Conservation (phyloP, 2,329 filamentous ascomycete genomes). For the Blumeriella jaapii region DNA sequence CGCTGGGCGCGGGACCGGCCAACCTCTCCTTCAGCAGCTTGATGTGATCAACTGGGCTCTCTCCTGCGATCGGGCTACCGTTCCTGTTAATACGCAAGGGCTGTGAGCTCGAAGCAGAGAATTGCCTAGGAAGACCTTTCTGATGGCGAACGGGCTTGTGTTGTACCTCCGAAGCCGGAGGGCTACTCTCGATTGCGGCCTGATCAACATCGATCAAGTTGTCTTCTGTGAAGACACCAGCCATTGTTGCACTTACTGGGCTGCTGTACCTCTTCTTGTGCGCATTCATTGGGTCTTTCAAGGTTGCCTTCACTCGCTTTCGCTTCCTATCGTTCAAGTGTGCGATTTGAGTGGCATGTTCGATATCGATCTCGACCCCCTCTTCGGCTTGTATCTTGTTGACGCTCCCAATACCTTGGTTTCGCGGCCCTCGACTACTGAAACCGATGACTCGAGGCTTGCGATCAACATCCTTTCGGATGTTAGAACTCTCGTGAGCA, state of each 20-base stretch:
- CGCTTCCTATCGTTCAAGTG: neutral
- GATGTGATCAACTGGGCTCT: slow-evolving; percentile 12
- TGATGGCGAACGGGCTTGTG: neutral
- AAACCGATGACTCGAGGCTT: slow-evolving; percentile 19
- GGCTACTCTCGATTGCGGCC: neutral
- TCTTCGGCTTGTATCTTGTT: neutral
- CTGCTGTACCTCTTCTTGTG: slow-evolving; percentile 3
- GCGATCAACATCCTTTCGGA: slow-evolving; percentile 4
- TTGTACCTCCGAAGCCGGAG: neutral
- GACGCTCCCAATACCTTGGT: slow-evolving; percentile 16
- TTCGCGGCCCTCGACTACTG: slow-evolving; percentile 12
- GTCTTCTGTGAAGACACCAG: neutral
- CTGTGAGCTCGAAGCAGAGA: no score
- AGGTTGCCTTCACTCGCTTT: neutral
- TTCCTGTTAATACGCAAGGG: slow-evolving; percentile 18
- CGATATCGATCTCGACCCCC: neutral
- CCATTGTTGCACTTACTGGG: neutral
- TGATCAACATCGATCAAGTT: neutral
- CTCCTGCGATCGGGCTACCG: slow-evolving; percentile 20
- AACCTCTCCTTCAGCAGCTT: slow-evolving; percentile 9
- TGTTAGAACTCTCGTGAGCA: neutral
- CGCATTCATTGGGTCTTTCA: neutral
- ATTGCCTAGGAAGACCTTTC: slow-evolving; percentile 4
- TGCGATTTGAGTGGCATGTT: no score
- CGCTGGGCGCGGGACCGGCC: neutral